A percentile compares a stretch with the other conserved stretches of the same genome.
These are phyloP conservation scores for Aspergillus sp. DNA, from an alignment of 2,329 filamentous ascomycete species.

Conservation along the genomic window DNA sequence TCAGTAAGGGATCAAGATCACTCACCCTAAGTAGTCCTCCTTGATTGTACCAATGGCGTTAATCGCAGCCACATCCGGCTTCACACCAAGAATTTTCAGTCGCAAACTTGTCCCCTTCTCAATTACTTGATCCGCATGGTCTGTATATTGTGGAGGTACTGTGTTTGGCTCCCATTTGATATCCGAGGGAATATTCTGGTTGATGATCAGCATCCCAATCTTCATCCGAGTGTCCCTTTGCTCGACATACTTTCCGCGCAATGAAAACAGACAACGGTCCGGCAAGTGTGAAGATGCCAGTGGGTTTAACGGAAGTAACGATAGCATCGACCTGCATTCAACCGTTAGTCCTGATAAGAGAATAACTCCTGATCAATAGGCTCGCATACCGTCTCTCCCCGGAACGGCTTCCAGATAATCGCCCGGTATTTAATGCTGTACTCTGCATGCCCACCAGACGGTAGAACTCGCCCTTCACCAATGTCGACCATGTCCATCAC, in stretches of 20 bases:
- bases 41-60: slow-evolving; percentile 98
- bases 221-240: slow-evolving; percentile 3
- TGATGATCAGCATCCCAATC: slow-evolving; percentile 10
- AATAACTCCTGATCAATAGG: not conserved
- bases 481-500: slow-evolving; percentile 97
- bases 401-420: slow-evolving; percentile 96
- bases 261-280: slow-evolving; percentile 45
- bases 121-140: slow-evolving; percentile 88
- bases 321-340: slow-evolving; percentile 77
- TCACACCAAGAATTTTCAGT: slow-evolving; percentile 87
- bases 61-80: slow-evolving; percentile 90
- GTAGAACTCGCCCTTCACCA: slow-evolving; percentile 84
- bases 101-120: slow-evolving; percentile 90
- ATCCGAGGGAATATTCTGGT: slow-evolving; percentile 65
- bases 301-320: slow-evolving; percentile 82
- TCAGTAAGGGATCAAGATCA: slow-evolving; percentile 1
- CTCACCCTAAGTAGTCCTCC: slow-evolving; percentile 53
- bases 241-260: slow-evolving; percentile 61
- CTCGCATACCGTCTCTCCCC: slow-evolving; percentile 81
- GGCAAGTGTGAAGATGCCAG: slow-evolving; percentile 64
- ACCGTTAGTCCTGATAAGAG: slow-evolving; percentile 21
- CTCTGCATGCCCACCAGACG: slow-evolving; percentile 83
- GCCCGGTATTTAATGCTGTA: slow-evolving; percentile 93
- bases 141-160: slow-evolving; percentile 92
- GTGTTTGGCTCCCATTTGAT: slow-evolving; percentile 94